phyloP scores from a whole-genome alignment of 345 rosid genomes.

The Corymbia maculata region DNA sequence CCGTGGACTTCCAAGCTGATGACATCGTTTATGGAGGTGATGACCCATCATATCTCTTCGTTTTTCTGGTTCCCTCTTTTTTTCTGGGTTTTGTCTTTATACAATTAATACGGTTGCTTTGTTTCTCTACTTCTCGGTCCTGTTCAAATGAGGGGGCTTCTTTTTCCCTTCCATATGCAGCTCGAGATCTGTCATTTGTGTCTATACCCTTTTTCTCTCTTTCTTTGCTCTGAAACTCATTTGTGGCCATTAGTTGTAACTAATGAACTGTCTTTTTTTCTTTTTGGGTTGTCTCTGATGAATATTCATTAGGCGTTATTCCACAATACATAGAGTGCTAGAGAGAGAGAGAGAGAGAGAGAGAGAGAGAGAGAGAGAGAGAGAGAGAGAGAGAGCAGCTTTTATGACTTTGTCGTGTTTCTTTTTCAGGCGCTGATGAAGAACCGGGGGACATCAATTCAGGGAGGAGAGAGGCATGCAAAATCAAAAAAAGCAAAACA shows the following conservation, averaged over 20 bases:
- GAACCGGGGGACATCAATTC: constrained; percentile 61
- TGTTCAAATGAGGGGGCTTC: neutral
- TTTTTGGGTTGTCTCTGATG: constrained; percentile 14
- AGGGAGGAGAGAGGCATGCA: constrained; percentile 65
- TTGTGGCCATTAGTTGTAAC: neutral
- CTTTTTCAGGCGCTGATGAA: constrained; percentile 74
- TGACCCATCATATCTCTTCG: neutral
- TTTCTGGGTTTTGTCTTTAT: neutral
- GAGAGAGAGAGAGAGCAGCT: constrained; percentile 28
- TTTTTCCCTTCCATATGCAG: constrained; percentile 6
- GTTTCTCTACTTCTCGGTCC: neutral
- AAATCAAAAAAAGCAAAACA: constrained; percentile 71
- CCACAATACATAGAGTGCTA: constrained; percentile 5
- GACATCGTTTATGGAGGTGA: constrained; percentile 44
- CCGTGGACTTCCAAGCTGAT: constrained; percentile 79
- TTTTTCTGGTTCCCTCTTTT: neutral
- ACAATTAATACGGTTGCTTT: neutral
- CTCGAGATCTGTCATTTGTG: constrained; percentile 33
- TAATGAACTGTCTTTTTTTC: neutral
- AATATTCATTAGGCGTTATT: constrained; percentile 26
- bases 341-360: neutral
- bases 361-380: too few species aligned
- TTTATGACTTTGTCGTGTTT: constrained; percentile 34
- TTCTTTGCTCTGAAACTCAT: neutral
- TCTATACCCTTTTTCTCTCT: constrained; percentile 10